phyloP scores from a whole-genome alignment of 2,329 filamentous ascomycete species.

The Neobulgaria alba region DNA sequence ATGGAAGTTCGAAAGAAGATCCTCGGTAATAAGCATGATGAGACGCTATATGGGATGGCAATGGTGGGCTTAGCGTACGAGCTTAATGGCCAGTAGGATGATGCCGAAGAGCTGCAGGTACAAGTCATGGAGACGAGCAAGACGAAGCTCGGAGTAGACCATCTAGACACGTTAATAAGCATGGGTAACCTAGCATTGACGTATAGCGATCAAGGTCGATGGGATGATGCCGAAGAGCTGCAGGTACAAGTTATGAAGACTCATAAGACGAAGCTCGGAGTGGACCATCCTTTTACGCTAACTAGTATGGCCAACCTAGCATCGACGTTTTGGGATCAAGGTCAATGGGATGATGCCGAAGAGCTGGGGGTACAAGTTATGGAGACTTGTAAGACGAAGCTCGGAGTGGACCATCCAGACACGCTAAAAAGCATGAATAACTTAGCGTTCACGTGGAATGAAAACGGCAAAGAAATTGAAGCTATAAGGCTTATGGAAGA shows the following conservation, averaged over 20 bases:
- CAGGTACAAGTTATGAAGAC: slow-evolving; percentile 3
- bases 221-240: slow-evolving; percentile 4
- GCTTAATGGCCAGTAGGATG: slow-evolving; percentile 7
- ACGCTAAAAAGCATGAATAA: slow-evolving; percentile 3
- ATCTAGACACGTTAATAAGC: slow-evolving; percentile 8
- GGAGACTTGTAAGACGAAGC: slow-evolving; percentile 4
- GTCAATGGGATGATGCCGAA: slow-evolving; percentile 3
- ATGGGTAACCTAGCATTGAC: slow-evolving; percentile 8
- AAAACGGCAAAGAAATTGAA: neutral
- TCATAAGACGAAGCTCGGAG: neutral
- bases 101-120: slow-evolving; percentile 8
- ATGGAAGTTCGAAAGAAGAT: neutral
- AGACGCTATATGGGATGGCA: slow-evolving; percentile 16
- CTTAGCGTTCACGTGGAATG: neutral
- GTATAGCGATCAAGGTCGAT: slow-evolving; percentile 2
- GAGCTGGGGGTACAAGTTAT: slow-evolving; percentile 4
- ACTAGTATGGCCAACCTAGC: slow-evolving; percentile 6
- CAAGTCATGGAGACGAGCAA: slow-evolving; percentile 8
- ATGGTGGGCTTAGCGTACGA: slow-evolving; percentile 6
- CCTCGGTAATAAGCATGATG: slow-evolving; percentile 1
- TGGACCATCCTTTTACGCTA: slow-evolving; percentile 3
- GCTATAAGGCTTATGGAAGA: neutral
- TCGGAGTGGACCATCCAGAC: slow-evolving; percentile 2
- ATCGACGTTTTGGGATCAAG: slow-evolving; percentile 1
- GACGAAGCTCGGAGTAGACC: slow-evolving; percentile 7